These are phyloP conservation scores for Sanguinoderma infundibulare DNA, from an alignment of 1,284 basidiomycete species.

Conservation along the genomic window DNA sequence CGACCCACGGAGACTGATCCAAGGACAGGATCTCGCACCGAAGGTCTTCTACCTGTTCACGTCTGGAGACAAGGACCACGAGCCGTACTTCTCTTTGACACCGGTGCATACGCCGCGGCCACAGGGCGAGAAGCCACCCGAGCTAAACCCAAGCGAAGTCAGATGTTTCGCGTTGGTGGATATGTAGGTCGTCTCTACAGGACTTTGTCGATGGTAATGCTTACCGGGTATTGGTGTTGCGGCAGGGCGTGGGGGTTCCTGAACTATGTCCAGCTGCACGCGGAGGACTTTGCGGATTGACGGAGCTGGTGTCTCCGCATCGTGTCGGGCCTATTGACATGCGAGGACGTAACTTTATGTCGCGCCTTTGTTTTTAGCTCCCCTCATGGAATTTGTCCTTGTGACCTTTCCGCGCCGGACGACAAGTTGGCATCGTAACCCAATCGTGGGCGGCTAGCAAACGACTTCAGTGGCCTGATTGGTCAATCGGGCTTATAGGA, in stretches of 20 bases:
- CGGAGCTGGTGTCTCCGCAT: background rate
- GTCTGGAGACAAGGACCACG: constrained; percentile 23
- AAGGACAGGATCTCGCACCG: constrained; percentile 24
- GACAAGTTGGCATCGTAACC: no score
- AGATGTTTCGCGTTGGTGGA: constrained; percentile 24
- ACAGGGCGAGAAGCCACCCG: constrained; percentile 16
- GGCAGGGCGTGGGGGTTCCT: constrained; percentile 31
- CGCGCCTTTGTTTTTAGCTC: no score
- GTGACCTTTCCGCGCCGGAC: no score
- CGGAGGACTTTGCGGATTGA: constrained; percentile 31
- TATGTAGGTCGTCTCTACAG: constrained; percentile 17
- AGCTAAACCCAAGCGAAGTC: constrained; percentile 12
- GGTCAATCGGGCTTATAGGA: no score
- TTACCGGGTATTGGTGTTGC: background rate
- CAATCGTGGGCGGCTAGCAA: no score
- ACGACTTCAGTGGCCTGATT: background rate
- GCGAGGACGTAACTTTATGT: background rate
- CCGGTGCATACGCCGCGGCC: constrained; percentile 24
- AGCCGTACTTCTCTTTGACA: constrained; percentile 28
- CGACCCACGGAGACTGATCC: constrained; percentile 8
- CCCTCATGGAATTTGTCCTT: no score
- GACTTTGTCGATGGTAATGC: background rate
- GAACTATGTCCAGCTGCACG: constrained; percentile 36
- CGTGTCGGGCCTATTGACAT: no score
- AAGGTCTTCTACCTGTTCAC: constrained; percentile 33